Base-by-base conservation (phyloP, 805 yeast genomes). In the Candida tammaniensis region DNA sequence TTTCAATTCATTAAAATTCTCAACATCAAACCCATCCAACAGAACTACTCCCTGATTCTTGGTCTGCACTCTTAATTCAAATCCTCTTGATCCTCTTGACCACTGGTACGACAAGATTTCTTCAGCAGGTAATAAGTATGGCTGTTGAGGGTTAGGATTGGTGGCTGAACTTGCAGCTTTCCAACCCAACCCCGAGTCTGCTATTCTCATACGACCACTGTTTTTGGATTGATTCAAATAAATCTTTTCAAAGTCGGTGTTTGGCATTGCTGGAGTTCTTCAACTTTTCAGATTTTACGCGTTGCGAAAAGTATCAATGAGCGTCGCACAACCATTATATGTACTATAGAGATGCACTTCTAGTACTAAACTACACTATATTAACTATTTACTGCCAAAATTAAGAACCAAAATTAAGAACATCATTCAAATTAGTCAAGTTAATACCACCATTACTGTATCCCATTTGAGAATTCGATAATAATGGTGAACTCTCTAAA, bases 171-270 rank as follows among this genome's bases (percentile, higher is more conserved):
- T 63, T 2, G 79, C 64, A 0, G 81, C 81, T 55, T 91, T 91
- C 99, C 99, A 93, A 30, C 99, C 99, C 18, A 93, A 72, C 31
- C 99, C 99, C n/a, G 94, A 80, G 43, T 85, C 93, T 10, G 97
- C 96, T 43, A 93, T 77, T 63, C 98, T 86, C 73, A 91, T 82
- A 49, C 94, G 81, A 16, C 99, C 99, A 30, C 78, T 75, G 24
- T 73, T 69, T 48, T 79, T 79, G 35, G 95, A 85, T 59, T 85
- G 95, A 60, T 93, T 89, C 57, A 87, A 68, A 57, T 86, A 89
- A 45, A 93, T 87, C 57, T 82, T 80, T 54, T 93, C 98, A 58
- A 86, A 93, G 60, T 91, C 97, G n/a, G 65, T 59, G 39, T 80
- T 72, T 47, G 60, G 68, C 72, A 66, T 67, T n/a, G n/a, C n/a